Conservation (phyloP, 2,329 filamentous ascomycete species). For the Alternaria ethzedia region DNA sequence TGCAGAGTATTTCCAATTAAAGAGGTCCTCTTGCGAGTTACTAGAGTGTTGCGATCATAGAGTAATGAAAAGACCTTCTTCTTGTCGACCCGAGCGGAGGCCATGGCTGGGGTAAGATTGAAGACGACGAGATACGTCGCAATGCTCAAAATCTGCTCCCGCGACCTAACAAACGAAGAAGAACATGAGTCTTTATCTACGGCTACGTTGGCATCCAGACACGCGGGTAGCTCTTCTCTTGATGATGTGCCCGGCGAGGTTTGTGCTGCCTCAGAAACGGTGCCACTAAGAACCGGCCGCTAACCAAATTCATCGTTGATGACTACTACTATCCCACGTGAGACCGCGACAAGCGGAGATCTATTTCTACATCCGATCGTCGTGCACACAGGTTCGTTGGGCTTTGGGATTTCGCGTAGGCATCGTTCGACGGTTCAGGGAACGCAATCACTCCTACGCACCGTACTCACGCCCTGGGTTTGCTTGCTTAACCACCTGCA, state of each 20-base stretch:
- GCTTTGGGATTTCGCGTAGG: not conserved
- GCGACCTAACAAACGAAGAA: not conserved
- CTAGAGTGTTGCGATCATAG: not conserved
- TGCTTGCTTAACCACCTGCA: not conserved
- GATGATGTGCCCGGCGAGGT: not conserved
- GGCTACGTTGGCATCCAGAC: not conserved
- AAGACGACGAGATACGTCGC: not conserved
- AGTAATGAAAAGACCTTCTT: not conserved
- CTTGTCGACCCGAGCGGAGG: not conserved
- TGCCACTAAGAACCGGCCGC: not conserved
- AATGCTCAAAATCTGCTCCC: not conserved
- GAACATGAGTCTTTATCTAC: not conserved
- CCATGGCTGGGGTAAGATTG: not conserved
- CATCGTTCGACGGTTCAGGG: not conserved
- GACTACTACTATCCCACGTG: constrained; percentile 5
- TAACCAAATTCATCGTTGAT: constrained; percentile 2
- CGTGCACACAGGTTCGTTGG: not conserved
- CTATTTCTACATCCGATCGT: constrained; percentile 2
- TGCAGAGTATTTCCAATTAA: not conserved
- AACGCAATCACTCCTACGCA: not conserved
- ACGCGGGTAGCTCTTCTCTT: not conserved
- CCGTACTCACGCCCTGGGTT: not conserved
- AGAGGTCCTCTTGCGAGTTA: not conserved
- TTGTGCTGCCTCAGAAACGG: not conserved
- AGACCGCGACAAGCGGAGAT: constrained; percentile 13